Evolutionary conservation across 2,329 filamentous ascomycete genomes (phyloP), one percentile per base, ranked within the genome.

Genomic region (Stachybotrys echinatus): DNA sequence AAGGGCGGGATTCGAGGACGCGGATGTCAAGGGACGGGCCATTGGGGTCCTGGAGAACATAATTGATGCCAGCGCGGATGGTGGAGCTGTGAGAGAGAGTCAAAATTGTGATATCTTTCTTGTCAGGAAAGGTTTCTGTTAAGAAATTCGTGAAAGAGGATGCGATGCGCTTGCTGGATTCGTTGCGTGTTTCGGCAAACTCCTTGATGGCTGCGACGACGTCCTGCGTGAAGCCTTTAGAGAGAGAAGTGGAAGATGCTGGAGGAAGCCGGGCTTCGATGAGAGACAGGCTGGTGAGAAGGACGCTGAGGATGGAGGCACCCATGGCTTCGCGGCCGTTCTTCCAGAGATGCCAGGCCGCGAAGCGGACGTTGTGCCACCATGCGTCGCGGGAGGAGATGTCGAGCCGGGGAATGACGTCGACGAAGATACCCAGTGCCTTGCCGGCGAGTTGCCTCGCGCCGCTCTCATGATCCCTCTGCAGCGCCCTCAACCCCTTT

Each of bases 241-340:
- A 34, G 2, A 54, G 39, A n/a, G 42, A 20, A 4, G 47, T 45
- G 5, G 43, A 23, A 8, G 48, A 34, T 2, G 14, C 44, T 5
- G 21, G 50, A 4, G 57, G 58, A 10, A 67, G 57, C 42, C 55
- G 65, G 21, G 61, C 44, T 45, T 73, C 66, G 34, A 77, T 65
- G 4, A 60, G 56, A 12, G 65, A 60, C 34, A 86, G 65, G 3
- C 71, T 71, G 12, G 68, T 65, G 5, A 83, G 62, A 10, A 84
- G 51, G 12, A 70, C 71, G 43, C 66, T 72, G 38, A 80, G 68
- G 23, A 85, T 81, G 1, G 82, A 76, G 1, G 83, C 77, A 1
- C 77, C 77, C 83, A 87, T 87, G 60, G 77, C 83, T 54, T 83
- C 81, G n/a, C 82, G 74, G 0, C 82, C 81, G 48, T 84, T 83